A percentile compares a stretch with the other conserved stretches of the same genome.
Conservation (phyloP, 768 basidiomycete genomes). For the Lactarius quietus region DNA sequence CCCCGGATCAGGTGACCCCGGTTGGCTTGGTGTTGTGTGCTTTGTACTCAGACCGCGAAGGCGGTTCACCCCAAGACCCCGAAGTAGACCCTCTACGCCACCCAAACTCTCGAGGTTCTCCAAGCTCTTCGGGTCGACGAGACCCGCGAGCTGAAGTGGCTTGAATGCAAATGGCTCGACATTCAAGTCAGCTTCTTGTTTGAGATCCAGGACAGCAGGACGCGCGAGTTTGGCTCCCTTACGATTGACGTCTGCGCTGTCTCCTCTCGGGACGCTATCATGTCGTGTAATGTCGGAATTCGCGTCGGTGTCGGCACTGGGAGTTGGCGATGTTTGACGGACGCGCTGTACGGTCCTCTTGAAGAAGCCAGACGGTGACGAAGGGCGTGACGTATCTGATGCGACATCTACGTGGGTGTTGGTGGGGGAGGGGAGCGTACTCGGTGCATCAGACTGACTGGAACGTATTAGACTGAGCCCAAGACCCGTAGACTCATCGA, state of each 20-base stretch:
- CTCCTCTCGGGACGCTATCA: slow-evolving; percentile 29
- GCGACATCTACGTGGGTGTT: slow-evolving; percentile 40
- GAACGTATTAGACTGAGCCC: slow-evolving; percentile 24
- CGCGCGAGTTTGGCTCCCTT: slow-evolving; percentile 23
- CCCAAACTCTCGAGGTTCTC: slow-evolving; percentile 64
- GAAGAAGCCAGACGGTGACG: slow-evolving; percentile 27
- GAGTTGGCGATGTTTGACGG: slow-evolving; percentile 20
- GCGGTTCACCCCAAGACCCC: slow-evolving; percentile 67
- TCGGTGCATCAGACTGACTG: slow-evolving; percentile 35
- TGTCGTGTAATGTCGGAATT: slow-evolving; percentile 7
- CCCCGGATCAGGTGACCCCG: slow-evolving; percentile 3
- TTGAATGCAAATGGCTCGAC: slow-evolving; percentile 70
- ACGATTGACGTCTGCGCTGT: slow-evolving; percentile 19
- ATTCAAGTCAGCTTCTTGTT: slow-evolving; percentile 49
- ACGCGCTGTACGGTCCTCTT: slow-evolving; percentile 16
- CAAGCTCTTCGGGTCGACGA: slow-evolving; percentile 87
- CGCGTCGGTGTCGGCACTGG: slow-evolving; percentile 22
- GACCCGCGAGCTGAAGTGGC: slow-evolving; percentile 71
- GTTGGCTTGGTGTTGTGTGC: background rate
- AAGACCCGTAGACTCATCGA: slow-evolving; percentile 21
- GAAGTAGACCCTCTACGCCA: slow-evolving; percentile 62
- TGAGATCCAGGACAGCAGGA: slow-evolving; percentile 31
- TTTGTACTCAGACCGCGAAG: slow-evolving; percentile 41
- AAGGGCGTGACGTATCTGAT: slow-evolving; percentile 30
- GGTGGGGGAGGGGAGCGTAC: slow-evolving; percentile 37